These are phyloP conservation scores for Alnus rubra DNA, from an alignment of 306 rosid genomes.

Conservation along the genomic window DNA sequence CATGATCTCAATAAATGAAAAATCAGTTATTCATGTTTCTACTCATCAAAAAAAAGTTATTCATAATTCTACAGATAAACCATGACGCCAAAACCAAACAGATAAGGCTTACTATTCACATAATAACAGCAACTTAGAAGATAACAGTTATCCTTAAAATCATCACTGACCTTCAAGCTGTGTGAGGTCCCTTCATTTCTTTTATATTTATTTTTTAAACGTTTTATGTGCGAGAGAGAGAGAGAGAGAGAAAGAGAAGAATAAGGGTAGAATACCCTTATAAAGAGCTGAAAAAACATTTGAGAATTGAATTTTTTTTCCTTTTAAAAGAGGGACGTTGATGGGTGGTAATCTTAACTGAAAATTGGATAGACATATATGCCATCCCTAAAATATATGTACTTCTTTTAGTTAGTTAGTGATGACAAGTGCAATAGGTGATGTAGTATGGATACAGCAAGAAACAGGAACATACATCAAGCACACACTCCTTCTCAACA, in stretches of 20 bases:
- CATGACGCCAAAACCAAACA: not conserved
- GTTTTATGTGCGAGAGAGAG: not conserved
- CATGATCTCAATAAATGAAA: not conserved
- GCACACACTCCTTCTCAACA: slow-evolving; percentile 91
- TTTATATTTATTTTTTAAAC: too few relatives aligned
- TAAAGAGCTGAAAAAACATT: not conserved
- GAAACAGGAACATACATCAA: slow-evolving; percentile 71
- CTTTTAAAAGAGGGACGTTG: not conserved
- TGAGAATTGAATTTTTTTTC: not conserved
- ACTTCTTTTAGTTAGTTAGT: not conserved
- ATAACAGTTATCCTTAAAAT: not conserved
- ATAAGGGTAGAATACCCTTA: too few relatives aligned
- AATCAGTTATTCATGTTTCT: not conserved
- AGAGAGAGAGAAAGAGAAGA: not conserved
- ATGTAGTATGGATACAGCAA: not conserved
- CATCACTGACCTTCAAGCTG: not conserved
- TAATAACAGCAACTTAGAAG: not conserved
- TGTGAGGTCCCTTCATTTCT: not conserved
- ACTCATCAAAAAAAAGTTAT: not conserved
- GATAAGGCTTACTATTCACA: not conserved
- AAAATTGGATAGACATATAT: not conserved
- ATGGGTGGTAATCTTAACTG: not conserved
- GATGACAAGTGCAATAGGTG: not conserved
- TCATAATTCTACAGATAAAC: not conserved
- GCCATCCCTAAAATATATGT: not conserved